Base-by-base conservation (phyloP, 441 rosid species). In the Capsella rubella region DNA sequence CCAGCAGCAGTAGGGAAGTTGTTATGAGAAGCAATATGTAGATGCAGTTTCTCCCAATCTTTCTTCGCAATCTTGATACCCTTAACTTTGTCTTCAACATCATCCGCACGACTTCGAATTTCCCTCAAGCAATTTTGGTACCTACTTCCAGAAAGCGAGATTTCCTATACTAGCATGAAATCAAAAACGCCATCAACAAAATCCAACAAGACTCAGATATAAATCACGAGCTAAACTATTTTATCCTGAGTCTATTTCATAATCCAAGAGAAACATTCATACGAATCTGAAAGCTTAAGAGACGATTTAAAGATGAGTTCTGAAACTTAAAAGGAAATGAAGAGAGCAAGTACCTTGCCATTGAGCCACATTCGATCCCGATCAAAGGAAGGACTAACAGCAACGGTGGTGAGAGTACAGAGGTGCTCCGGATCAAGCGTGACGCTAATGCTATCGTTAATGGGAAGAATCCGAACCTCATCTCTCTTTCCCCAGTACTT, bases 1-100 rank as follows among this genome's bases (percentile, higher is more conserved):
- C 98, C 98, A 81, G 97, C 98, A 51, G 93, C 96, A 14, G 93
- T 88, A 39, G 97, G 97, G 71, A 93, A 93, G 77, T 90, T 91
- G 83, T 91, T 93, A 71, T 78, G 87, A 9, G 98, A 91, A 71
- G 98, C 92, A 80, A 91, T 86, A 62, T 90, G 97, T 3, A 91
- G 52, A 71, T 88, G 92, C 83, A 93, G 28, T 57, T 84, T 88
- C 75, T 87, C 90, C 98, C 94, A 93, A 64, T 93, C 96, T 71
- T 85, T 82, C 82, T 87, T 91, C 4, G 64, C 80, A 31, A 93
- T 91, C 85, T 87, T 90, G 71, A 93, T 76, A 42, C 97, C 92
- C 79, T 80, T 93, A 31, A 79, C 91, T 75, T 82, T 68, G 69
- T 93, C 96, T 81, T 90, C 92, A 66, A 88, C 82, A 63, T 88